These are phyloP conservation scores for Kodamaea neixiangensis DNA, from an alignment of 805 yeast species.

Conservation along the genomic window DNA sequence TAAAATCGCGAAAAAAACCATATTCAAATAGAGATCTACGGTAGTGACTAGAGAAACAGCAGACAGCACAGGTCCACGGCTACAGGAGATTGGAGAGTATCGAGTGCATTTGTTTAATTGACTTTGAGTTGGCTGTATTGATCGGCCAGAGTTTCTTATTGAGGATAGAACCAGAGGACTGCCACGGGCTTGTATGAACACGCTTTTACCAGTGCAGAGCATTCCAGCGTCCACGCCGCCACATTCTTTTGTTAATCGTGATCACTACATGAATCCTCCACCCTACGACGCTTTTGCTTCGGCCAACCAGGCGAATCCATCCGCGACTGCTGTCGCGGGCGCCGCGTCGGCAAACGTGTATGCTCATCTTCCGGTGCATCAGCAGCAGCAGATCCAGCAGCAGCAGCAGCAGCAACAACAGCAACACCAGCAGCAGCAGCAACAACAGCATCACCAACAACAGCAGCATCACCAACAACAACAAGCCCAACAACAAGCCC, in stretches of 20 bases:
- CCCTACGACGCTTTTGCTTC: constrained; percentile 12
- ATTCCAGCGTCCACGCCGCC: constrained; percentile 3
- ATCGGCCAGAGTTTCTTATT: not conserved
- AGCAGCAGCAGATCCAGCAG: constrained; percentile 12
- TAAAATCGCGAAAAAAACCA: constrained; percentile 2
- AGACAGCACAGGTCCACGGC: not conserved
- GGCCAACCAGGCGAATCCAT: constrained; percentile 2
- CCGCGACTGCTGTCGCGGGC: not conserved
- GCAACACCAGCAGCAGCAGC: constrained; percentile 9
- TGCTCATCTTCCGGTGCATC: constrained; percentile 13
- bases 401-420: constrained; percentile 8
- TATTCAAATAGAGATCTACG: not conserved
- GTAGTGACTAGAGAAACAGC: not conserved
- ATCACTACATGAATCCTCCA: constrained; percentile 9
- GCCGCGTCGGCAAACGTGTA: constrained; percentile 3
- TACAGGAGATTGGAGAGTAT: not conserved
- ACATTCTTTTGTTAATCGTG: not conserved
- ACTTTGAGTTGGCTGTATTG: not conserved
- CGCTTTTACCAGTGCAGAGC: constrained; percentile 3
- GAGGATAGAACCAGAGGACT: not conserved
- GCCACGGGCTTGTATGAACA: not conserved
- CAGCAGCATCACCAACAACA: constrained; percentile 11
- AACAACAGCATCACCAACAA: constrained; percentile 7
- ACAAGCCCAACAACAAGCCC: constrained; percentile 5
- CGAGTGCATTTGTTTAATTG: not conserved